Evolutionary conservation across 192 early-diverging fungal genomes (phyloP).

Genomic region (Coemansia sp.): DNA sequence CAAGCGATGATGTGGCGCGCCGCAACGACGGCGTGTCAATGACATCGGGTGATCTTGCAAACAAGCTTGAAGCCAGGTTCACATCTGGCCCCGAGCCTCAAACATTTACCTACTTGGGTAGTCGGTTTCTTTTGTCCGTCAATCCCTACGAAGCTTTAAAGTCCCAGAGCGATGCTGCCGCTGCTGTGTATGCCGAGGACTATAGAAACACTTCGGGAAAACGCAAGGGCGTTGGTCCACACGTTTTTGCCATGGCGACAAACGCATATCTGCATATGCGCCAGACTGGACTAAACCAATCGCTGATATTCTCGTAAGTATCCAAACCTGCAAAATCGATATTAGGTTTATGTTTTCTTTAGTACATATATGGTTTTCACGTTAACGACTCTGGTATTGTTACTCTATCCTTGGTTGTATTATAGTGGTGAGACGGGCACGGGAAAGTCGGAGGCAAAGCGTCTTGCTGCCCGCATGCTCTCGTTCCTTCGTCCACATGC

Average conservation of each 20-base stretch:
- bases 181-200: constrained; percentile 70
- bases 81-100: constrained; percentile 43
- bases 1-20: constrained; percentile 44
- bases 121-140: constrained; percentile 66
- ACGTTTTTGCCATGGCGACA: constrained; percentile 80
- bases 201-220: constrained; percentile 62
- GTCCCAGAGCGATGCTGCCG: constrained; percentile 55
- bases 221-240: constrained; percentile 59
- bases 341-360: no score
- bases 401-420: no score
- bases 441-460: constrained; percentile 81
- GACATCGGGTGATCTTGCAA: constrained; percentile 41
- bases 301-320: constrained; percentile 80
- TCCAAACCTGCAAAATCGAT: not conserved
- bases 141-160: constrained; percentile 61
- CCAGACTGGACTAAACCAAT: constrained; percentile 84
- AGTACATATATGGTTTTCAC: no score
- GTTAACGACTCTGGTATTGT: no score
- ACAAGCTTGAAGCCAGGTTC: constrained; percentile 53
- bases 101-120: constrained; percentile 66
- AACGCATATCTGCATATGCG: constrained; percentile 86
- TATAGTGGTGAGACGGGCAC: constrained; percentile 81
- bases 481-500: constrained; percentile 64
- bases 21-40: constrained; percentile 46
- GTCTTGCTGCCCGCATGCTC: constrained; percentile 62